Evolutionary conservation across 2,329 filamentous ascomycete species (phyloP).

Genomic region (Xylariaceae sp.): DNA sequence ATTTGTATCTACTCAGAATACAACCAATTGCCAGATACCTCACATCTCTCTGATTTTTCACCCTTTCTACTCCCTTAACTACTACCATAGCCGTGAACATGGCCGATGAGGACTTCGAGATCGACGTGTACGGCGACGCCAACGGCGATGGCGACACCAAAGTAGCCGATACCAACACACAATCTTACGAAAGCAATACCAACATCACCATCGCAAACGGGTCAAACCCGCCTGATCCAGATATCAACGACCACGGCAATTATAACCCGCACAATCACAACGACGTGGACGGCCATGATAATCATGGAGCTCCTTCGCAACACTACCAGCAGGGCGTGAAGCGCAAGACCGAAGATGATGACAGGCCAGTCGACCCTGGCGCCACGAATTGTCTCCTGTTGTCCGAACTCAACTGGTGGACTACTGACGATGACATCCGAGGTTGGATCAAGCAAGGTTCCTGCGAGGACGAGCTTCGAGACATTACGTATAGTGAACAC

Average conservation of each 20-base stretch:
- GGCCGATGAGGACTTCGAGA: constrained; percentile 69
- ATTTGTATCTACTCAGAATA: constrained; percentile 41
- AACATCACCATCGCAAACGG: constrained; percentile 39
- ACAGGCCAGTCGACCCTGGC: constrained; percentile 54
- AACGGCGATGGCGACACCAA: constrained; percentile 40
- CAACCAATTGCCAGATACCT: constrained; percentile 33
- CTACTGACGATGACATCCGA: constrained; percentile 88
- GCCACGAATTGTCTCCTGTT: constrained; percentile 73
- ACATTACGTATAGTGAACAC: constrained; percentile 95
- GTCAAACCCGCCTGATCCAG: constrained; percentile 24
- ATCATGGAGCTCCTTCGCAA: constrained; percentile 26
- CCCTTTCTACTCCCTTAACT: constrained; percentile 29
- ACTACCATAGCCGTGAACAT: constrained; percentile 38
- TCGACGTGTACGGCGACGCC: constrained; percentile 66
- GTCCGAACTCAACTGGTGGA: constrained; percentile 95
- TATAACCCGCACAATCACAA: constrained; percentile 35
- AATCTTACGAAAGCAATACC: constrained; percentile 36
- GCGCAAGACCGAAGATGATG: constrained; percentile 57
- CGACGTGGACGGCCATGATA: constrained; percentile 30
- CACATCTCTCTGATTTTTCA: constrained; percentile 21
- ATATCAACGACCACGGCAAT: constrained; percentile 33
- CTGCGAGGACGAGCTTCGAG: constrained; percentile 80
- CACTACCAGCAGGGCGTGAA: constrained; percentile 54
- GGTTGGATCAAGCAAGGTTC: constrained; percentile 78
- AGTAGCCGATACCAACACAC: constrained; percentile 34